Evolutionary conservation across 2,329 filamentous ascomycete species (phyloP).

Genomic region (Penicillium frequentans): DNA sequence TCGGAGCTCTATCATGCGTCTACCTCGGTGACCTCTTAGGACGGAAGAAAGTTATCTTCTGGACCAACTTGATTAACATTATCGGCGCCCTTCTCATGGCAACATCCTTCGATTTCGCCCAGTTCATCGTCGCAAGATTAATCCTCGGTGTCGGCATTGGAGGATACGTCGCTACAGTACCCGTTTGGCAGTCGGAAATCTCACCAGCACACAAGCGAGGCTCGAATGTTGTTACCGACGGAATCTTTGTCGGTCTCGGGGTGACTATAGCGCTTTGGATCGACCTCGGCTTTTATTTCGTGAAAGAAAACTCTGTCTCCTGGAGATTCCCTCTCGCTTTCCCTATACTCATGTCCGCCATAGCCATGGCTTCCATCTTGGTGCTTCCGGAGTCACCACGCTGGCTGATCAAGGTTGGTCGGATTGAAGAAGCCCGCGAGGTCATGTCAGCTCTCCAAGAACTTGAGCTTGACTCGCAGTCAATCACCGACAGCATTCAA

Average conservation of each 20-base stretch:
- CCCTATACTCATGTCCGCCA: conserved; percentile 34
- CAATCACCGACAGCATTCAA: conserved; percentile 39
- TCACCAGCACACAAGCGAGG: conserved; percentile 47
- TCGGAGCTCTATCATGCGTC: conserved; percentile 48
- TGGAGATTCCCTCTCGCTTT: conserved; percentile 48
- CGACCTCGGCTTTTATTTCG: conserved; percentile 46
- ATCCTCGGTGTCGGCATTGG: conserved; percentile 48
- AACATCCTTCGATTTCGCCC: conserved; percentile 44
- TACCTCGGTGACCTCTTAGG: conserved; percentile 49
- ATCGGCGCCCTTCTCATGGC: conserved; percentile 47
- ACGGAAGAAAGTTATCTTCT: conserved; percentile 47
- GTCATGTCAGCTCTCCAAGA: conserved; percentile 43
- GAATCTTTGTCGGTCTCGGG: conserved; percentile 49
- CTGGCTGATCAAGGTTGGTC: conserved; percentile 49
- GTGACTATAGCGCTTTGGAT: conserved; percentile 51
- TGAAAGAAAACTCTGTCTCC: conserved; percentile 38
- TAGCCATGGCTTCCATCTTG: conserved; percentile 36
- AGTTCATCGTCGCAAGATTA: conserved; percentile 49
- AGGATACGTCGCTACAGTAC: conserved; percentile 45
- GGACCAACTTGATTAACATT: conserved; percentile 42
- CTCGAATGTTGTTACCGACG: conserved; percentile 51
- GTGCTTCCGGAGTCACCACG: conserved; percentile 43
- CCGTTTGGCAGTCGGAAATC: conserved; percentile 47
- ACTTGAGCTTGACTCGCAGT: conserved; percentile 41
- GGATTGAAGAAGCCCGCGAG: conserved; percentile 33